Percentiles rank a stretch among this genome's conserved stretches.
phyloP scores from a whole-genome alignment of 441 rosid genomes.

The Brassica hybrid region DNA sequence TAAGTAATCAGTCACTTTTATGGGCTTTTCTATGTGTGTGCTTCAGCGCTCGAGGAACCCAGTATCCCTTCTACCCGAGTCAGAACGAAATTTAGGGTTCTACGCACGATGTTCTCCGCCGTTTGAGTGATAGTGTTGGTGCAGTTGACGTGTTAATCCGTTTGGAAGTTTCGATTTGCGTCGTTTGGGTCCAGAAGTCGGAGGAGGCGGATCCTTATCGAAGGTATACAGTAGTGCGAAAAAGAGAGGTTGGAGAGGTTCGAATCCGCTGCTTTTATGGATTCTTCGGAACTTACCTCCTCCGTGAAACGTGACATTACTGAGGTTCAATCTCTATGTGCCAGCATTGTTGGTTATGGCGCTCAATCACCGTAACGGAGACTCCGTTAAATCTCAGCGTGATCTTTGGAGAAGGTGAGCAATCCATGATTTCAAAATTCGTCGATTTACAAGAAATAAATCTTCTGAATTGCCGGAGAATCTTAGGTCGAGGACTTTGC shows the following conservation, averaged over 20 bases:
- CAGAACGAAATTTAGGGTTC: too few relatives aligned
- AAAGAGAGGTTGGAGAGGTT: slow-evolving; percentile 79
- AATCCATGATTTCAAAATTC: neutral
- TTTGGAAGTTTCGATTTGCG: too few relatives aligned
- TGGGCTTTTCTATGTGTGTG: too few relatives aligned
- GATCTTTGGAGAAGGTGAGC: slow-evolving; percentile 97
- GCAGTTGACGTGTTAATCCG: too few relatives aligned
- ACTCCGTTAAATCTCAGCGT: slow-evolving; percentile 74
- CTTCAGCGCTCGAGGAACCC: too few relatives aligned
- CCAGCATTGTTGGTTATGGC: slow-evolving; percentile 82
- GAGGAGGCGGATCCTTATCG: slow-evolving; percentile 71
- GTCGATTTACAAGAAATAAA: neutral
- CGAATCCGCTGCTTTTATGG: slow-evolving; percentile 63
- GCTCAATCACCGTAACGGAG: slow-evolving; percentile 56
- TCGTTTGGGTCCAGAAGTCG: slow-evolving; percentile 6
- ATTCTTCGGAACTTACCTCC: slow-evolving; percentile 77
- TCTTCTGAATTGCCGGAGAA: neutral
- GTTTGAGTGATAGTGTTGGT: too few relatives aligned
- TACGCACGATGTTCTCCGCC: too few relatives aligned
- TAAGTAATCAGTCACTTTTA: too few relatives aligned
- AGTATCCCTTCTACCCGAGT: too few relatives aligned
- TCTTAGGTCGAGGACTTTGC: neutral
- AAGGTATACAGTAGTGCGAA: slow-evolving; percentile 68
- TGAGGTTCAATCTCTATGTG: slow-evolving; percentile 76
- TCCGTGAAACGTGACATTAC: slow-evolving; percentile 76